These are phyloP conservation scores for Symbiodinium pilosum DNA, from an alignment of 73 alveolate species.

Conservation along the genomic window DNA sequence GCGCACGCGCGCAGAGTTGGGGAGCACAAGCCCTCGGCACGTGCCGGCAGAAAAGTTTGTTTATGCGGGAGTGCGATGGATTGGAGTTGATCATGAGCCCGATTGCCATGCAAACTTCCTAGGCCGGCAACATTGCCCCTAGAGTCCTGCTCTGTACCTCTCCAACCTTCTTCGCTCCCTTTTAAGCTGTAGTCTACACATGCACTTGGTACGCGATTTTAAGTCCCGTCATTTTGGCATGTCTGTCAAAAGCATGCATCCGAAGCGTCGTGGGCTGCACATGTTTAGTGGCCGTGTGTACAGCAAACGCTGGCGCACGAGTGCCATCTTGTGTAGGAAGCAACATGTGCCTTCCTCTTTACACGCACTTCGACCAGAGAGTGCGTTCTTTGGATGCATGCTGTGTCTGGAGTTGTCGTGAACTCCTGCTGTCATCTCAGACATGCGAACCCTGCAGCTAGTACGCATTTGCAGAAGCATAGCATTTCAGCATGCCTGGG, in stretches of 20 bases:
- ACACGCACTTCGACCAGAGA: conserved; percentile 13
- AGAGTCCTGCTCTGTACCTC: too few relatives aligned
- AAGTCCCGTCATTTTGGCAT: too few relatives aligned
- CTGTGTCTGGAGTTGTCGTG: not conserved
- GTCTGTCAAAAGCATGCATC: not conserved
- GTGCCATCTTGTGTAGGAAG: not conserved
- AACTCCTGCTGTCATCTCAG: too few relatives aligned
- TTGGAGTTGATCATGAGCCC: not conserved
- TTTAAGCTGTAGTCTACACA: not conserved
- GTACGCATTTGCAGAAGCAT: too few relatives aligned
- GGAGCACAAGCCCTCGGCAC: conserved; percentile 1
- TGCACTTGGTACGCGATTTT: not conserved
- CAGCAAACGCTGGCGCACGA: not conserved
- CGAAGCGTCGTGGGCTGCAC: not conserved
- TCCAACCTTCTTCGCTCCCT: not conserved
- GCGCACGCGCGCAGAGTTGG: not conserved
- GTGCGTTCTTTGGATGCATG: not conserved
- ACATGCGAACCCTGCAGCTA: too few relatives aligned
- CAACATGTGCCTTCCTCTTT: not conserved
- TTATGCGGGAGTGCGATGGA: not conserved
- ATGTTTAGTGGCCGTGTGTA: not conserved
- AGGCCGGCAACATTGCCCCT: too few relatives aligned
- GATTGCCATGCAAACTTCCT: not conserved
- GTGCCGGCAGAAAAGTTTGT: not conserved
- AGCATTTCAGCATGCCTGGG: not conserved